Conservation (phyloP, 306 rosid genomes). For the Hippophae tibetana region DNA sequence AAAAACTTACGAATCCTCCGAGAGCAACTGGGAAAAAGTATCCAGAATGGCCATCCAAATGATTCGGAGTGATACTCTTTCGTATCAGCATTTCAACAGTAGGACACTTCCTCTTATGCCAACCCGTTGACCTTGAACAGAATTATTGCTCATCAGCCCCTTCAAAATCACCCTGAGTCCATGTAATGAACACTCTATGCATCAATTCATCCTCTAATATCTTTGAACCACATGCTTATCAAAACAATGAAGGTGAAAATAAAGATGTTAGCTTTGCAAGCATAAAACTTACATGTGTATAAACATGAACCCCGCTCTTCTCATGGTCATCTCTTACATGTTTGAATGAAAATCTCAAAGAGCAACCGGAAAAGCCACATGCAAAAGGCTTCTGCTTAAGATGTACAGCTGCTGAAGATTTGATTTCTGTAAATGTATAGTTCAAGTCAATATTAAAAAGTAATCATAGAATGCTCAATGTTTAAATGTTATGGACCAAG, state of each 20-base stretch:
- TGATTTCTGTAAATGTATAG: conserved; percentile 41
- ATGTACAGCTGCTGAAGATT: conserved; percentile 67
- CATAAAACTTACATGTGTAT: conserved; percentile 39
- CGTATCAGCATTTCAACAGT: conserved; percentile 57
- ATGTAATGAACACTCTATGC: background rate
- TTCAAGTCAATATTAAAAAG: background rate
- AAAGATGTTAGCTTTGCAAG: background rate
- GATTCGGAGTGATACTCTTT: conserved; percentile 59
- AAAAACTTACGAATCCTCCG: conserved; percentile 5
- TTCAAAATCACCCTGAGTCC: conserved; percentile 69
- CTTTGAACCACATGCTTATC: background rate
- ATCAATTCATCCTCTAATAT: background rate
- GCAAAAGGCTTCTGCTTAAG: conserved; percentile 41
- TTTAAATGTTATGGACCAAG: too few species aligned
- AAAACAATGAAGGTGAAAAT: background rate
- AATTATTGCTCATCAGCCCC: conserved; percentile 60
- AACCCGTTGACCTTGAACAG: conserved; percentile 72
- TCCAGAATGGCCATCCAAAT: conserved; percentile 20
- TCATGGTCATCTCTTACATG: conserved; percentile 86
- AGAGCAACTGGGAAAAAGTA: conserved; percentile 21
- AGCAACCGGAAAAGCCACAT: conserved; percentile 66
- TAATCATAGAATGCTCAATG: too few species aligned
- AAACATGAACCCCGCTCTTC: conserved; percentile 47
- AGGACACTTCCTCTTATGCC: conserved; percentile 61
- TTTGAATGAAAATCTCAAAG: conserved; percentile 76